Evolutionary conservation across 306 rosid species (phyloP).

Genomic region (Luffa acutangula): DNA sequence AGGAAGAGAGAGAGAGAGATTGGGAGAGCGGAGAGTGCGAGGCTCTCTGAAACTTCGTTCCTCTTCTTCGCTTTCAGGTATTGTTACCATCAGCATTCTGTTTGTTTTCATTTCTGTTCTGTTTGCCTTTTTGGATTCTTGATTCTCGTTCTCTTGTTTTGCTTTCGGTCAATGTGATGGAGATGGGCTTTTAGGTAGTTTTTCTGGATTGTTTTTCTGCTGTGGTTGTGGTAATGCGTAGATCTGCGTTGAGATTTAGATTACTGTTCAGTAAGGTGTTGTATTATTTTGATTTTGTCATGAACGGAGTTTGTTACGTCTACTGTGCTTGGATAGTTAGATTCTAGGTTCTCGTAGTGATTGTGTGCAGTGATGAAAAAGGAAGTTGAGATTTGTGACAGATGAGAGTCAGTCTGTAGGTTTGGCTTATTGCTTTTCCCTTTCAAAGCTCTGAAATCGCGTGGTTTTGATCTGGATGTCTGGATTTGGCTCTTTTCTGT

Average conservation of each 20-base stretch:
- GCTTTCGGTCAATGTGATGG: not conserved
- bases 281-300: not conserved
- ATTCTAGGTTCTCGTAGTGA: not conserved
- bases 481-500: not conserved
- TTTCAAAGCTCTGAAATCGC: not conserved
- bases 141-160: not conserved
- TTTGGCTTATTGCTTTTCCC: not conserved
- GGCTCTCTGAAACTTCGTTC: not conserved
- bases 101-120: not conserved
- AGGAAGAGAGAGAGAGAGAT: not conserved
- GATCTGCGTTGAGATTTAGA: not conserved
- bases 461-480: not conserved
- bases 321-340: not conserved
- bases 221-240: not conserved
- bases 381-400: not conserved
- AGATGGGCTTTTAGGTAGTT: not conserved
- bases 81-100: not conserved
- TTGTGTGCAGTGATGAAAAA: not conserved
- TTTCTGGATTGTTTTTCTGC: not conserved
- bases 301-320: not conserved
- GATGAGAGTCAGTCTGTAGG: not conserved
- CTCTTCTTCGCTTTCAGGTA: conserved; percentile 10
- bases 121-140: not conserved
- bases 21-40: not conserved
- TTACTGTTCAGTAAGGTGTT: not conserved